Base-by-base conservation (phyloP, 75 land plant species). In the Pinus tabuliformis region DNA sequence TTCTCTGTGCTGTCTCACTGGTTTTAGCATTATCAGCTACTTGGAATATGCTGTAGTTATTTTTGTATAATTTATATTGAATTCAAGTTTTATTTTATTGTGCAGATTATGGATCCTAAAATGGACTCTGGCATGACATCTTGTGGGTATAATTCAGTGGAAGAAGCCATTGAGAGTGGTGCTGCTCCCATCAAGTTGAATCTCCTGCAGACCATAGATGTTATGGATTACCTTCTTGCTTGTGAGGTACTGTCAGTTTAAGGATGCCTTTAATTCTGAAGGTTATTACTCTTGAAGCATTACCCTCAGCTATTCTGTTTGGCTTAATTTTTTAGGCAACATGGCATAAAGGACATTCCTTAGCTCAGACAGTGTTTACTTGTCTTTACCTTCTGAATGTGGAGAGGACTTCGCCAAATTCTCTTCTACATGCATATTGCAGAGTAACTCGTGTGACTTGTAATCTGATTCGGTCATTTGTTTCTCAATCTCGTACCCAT, bases 41-140 rank as follows among this genome's bases (percentile, higher is more conserved):
- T 18, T 8, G 39, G 71, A 45, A 21, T 16, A 68, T 68, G 45
- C 49, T n/a, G 52, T 68, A n/a, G 11, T 42, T 68, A 3, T 68
- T 42, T 68, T 49, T 3, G 3, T 8, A 39, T 3, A 42, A 7
- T 20, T 15, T n/a, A 33, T 21, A 42, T 39, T 68, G 52, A 3
- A 42, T n/a, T 42, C 18, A 39, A 68, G 16, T 3, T 68, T 77
- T 52, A 17, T 14, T 59, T 30, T 6, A 57, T 59, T 56, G 73
- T 13, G 5, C 78, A 97, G 99, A 97, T 97, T 78, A 97, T 97
- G 99, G 99, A 97, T 84, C 99, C 99, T 62, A 97, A 95, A 75
- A 97, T 97, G 99, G 99, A 97, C 81, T 94, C 98, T 57, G 99
- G 99, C 52, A 97, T 97, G 81, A 86, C 86, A 54, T 64, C 85